Evolutionary conservation across 331 rosid species (phyloP), one percentile per base, ranked within the genome.

Genomic region (Cucumis variabilis): DNA sequence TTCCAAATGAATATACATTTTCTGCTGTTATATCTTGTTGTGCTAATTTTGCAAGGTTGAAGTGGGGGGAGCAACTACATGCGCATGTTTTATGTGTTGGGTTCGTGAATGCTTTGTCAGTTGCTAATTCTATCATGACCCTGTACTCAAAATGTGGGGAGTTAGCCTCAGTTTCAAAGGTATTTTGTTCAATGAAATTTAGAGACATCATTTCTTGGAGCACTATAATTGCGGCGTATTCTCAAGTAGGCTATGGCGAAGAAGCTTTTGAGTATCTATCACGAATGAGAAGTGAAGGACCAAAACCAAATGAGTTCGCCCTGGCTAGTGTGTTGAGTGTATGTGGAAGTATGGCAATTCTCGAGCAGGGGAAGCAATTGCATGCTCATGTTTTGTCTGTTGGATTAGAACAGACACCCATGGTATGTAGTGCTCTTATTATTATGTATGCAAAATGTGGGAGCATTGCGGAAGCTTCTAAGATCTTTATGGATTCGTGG

Each of bases 131-230:
- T 53, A 33, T 95, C 55, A 90, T 93, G 88, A 89, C 94, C 69
- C 73, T 94, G 92, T 95, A 95, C 89, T 89, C 94, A 27, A 94
- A 92, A 90, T 93, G 96, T 79, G 96, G 98, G 84, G 87, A 89
- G 82, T 86, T 95, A 44, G 79, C 51, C 33, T 92, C 91, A 58
- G 94, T 96, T 91, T 94, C 96, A 7, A 9, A 37, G 16, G 77
- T 90, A 84, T 95, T 95, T 92, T 85, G 80, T 86, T 90, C 87
- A 84, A 89, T 95, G 93, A 71, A 72, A 81, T 82, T 84, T 74
- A 94, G 75, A 89, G 97, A 95, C 84, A 86, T 95, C 88, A 87
- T 95, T 88, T 92, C 98, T 77, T 95, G 98, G 98, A 95, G 93
- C 93, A 93, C 95, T 90, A 90, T 93, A 83, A 92, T 92, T 89